Evolutionary conservation across 1,139 yeast species (phyloP), one percentile per base, ranked within the genome.

Genomic region (Debaryomyces psychrophilus): DNA sequence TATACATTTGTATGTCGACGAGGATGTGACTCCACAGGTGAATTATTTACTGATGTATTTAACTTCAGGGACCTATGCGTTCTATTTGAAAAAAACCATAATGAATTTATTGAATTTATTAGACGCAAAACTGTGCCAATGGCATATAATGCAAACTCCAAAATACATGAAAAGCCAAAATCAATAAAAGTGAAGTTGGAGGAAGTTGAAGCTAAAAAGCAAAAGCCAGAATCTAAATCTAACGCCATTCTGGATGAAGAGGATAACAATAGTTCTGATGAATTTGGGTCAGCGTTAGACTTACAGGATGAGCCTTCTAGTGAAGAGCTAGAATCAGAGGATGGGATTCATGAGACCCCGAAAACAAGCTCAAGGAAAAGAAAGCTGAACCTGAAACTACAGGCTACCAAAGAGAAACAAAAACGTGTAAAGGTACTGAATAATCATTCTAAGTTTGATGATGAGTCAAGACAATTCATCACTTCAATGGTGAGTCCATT

Each of bases 1-100:
- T 53, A 57, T 14, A 62, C 68, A 0, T 76, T 63, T 44, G 54
- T 73, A 37, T 74, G 79, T 50, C 56, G 72, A 41, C 57, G 77
- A 48, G 76, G 73, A 11, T 61, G 72, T 43, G 72, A 73, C 52
- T 60, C 64, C 8, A 54, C 56, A 3, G 73, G 68, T 0, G 63
- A 62, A 11, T 52, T 53, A 23, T 60, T 76, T 41, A 62, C 77
- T 2, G 62, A 60, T 8, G 48, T 26, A n/a, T 61, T 71, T 44
- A 77, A 77, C 44, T 76, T 67, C 61, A 56, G 62, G 29, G 68
- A 62, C 2, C 56, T 70, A 47, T 43, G 47, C 20, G 47, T 50
- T 3, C 35, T 56, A 4, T 64, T 64, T 40, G 40, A 47, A n/a
- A 52, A 51, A 8, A 62, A 66, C 46, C 56, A 62, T 2, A 58